Conservation (phyloP, 805 yeast genomes). For the Metschnikowia lochheadii region DNA sequence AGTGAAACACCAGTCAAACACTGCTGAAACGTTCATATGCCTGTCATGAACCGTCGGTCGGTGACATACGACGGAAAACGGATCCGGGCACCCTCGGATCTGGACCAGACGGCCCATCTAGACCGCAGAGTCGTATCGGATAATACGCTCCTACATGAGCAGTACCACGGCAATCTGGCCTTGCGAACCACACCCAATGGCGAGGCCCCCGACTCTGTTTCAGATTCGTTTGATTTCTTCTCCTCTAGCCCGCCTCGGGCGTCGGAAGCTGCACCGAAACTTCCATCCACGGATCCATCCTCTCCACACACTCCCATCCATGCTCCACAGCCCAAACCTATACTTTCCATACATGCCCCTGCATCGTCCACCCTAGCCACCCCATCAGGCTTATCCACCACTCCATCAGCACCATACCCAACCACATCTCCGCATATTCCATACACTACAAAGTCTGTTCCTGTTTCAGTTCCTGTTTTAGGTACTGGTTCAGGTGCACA, state of each 20-base stretch:
- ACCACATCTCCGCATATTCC: too few species aligned
- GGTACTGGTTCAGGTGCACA: too few species aligned
- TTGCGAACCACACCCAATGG: not conserved
- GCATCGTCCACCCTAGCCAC: too few species aligned
- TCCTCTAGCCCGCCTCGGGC: constrained; percentile 2
- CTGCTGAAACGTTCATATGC: not conserved
- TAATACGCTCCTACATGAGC: not conserved
- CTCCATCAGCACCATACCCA: too few species aligned
- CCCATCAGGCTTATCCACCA: too few species aligned
- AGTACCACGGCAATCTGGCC: constrained; percentile 6
- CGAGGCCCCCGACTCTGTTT: constrained; percentile 1
- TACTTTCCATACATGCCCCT: too few species aligned
- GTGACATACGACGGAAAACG: constrained; percentile 23
- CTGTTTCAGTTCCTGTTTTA: too few species aligned
- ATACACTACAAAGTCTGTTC: too few species aligned
- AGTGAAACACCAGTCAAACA: too few species aligned
- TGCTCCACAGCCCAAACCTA: too few species aligned
- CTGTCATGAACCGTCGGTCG: constrained; percentile 11
- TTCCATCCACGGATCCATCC: not conserved
- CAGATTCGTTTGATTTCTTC: constrained; percentile 9
- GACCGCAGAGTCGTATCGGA: constrained; percentile 1
- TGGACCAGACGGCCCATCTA: not conserved
- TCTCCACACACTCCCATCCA: too few species aligned
- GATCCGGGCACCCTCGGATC: constrained; percentile 14
- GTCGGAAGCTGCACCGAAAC: not conserved